These are phyloP conservation scores for Beta lomatogona DNA, from an alignment of 179 eudicot genomes.

Conservation along the genomic window DNA sequence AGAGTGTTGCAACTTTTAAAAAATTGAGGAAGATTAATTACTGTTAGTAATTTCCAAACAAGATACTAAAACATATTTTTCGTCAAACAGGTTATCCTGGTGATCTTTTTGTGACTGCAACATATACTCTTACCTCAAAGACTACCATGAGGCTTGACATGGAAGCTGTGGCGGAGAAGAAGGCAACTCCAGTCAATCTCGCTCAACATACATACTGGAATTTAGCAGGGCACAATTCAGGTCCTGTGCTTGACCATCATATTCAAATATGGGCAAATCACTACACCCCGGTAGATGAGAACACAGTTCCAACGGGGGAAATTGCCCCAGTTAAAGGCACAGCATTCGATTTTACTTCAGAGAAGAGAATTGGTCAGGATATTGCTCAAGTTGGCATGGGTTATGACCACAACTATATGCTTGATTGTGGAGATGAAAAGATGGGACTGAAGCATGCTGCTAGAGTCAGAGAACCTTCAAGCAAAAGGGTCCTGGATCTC, in stretches of 20 bases:
- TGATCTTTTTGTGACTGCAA: slow-evolving; percentile 74
- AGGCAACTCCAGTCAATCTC: slow-evolving; percentile 82
- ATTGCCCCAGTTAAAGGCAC: slow-evolving; percentile 71
- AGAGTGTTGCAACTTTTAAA: no score
- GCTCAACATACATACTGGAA: slow-evolving; percentile 99
- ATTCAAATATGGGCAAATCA: slow-evolving; percentile 71
- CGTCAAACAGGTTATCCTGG: slow-evolving; percentile 81
- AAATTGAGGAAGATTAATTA: no score
- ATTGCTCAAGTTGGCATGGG: slow-evolving; percentile 80
- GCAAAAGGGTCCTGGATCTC: slow-evolving; percentile 75
- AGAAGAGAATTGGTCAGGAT: slow-evolving; percentile 68
- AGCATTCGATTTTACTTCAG: slow-evolving; percentile 80
- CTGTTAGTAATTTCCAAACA: neutral
- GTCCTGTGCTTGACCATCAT: slow-evolving; percentile 68
- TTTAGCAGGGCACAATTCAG: slow-evolving; percentile 83
- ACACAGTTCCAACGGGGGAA: slow-evolving; percentile 78
- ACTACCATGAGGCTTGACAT: slow-evolving; percentile 91
- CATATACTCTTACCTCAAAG: slow-evolving; percentile 75
- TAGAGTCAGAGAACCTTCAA: slow-evolving; percentile 60
- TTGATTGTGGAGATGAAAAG: slow-evolving; percentile 81
- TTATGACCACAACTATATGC: slow-evolving; percentile 90
- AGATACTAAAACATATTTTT: neutral
- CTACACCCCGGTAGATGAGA: slow-evolving; percentile 78
- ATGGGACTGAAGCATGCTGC: slow-evolving; percentile 79
- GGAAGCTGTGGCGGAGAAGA: slow-evolving; percentile 87